Percentiles rank a stretch among this genome's conserved stretches.
Evolutionary conservation across 1,284 basidiomycete species (phyloP).

Genomic region (Lentinula novae-zelandiae): DNA sequence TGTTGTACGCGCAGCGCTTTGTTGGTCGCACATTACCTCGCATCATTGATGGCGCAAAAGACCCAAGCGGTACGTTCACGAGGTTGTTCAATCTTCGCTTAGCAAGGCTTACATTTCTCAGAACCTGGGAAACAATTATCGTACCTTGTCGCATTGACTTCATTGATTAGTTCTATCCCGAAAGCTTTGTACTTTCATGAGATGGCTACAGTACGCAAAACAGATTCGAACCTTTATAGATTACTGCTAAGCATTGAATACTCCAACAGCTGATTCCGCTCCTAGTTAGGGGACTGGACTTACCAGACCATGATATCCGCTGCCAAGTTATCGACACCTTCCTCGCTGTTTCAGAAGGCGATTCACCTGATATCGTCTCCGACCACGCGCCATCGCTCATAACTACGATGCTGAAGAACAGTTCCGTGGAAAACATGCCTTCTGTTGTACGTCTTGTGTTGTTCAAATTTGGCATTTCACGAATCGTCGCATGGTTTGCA

Average conservation of each 20-base stretch:
- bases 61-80: slow-evolving; percentile 35
- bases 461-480: neutral
- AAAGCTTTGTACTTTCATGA: slow-evolving; percentile 68
- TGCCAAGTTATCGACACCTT: slow-evolving; percentile 81
- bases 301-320: slow-evolving; percentile 73
- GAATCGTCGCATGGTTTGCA: slow-evolving; percentile 26
- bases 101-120: slow-evolving; percentile 18
- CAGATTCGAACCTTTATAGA: slow-evolving; percentile 19
- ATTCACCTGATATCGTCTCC: slow-evolving; percentile 51
- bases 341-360: slow-evolving; percentile 64
- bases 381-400: slow-evolving; percentile 72
- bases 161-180: slow-evolving; percentile 79
- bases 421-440: slow-evolving; percentile 42
- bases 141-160: slow-evolving; percentile 82
- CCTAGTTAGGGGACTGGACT: slow-evolving; percentile 79
- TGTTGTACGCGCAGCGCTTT: slow-evolving; percentile 84
- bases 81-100: neutral
- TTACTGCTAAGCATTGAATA: neutral
- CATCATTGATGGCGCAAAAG: slow-evolving; percentile 61
- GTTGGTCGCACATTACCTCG: slow-evolving; percentile 74
- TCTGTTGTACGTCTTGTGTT: slow-evolving; percentile 42
- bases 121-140: slow-evolving; percentile 56
- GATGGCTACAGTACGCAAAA: slow-evolving; percentile 52
- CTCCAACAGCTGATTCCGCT: slow-evolving; percentile 76
- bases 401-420: slow-evolving; percentile 67